Evolutionary conservation across 208 protist genomes (phyloP), one percentile per base, ranked within the genome.

Genomic region (Trypanosoma mega): DNA sequence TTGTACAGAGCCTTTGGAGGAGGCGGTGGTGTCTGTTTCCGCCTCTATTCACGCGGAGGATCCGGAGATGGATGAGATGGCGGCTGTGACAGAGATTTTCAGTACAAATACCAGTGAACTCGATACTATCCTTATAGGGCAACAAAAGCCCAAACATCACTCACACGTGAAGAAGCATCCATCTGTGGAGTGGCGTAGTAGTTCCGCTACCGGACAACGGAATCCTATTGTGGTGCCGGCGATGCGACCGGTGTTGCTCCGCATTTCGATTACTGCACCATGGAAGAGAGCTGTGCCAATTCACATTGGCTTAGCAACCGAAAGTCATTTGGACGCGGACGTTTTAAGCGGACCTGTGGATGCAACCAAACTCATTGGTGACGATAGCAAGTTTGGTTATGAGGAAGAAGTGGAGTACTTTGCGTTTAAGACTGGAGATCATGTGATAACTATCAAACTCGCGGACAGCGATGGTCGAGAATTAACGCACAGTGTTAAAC

Each of bases 351-450:
- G 89, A n/a, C 68, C 79, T 0, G 76, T 87, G 9, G 65, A 86
- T 37, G 72, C 72, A 12, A 57, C 46, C 2, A 60, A 59, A 11
- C 53, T 74, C 9, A 76, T 94, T 14, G 85, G 88, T 14, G 78
- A 81, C 1, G 52, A 71, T 26, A 76, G 64, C 0, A 63, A 53
- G 20, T 39, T n/a, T 14, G 46, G 47, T 16, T 93, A 82, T 71
- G 52, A 80, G 30, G 67, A 82, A 29, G 43, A 50, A 39, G 67
- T 93, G 24, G 89, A 95, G 39, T 63, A 92, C 6, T 75, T 92
- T 30, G 76, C 80, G 1, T 90, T 95, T 57, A 90, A 87, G 51
- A 79, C 78, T 18, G 89, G 89, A 5, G 74, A 84, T 24, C 89
- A 93, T 55, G 64, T 72, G 0, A 37, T 95, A 30, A 70, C 47